These are phyloP conservation scores for Obba rivulosa DNA, from an alignment of 768 basidiomycete genomes.

Conservation along the genomic window DNA sequence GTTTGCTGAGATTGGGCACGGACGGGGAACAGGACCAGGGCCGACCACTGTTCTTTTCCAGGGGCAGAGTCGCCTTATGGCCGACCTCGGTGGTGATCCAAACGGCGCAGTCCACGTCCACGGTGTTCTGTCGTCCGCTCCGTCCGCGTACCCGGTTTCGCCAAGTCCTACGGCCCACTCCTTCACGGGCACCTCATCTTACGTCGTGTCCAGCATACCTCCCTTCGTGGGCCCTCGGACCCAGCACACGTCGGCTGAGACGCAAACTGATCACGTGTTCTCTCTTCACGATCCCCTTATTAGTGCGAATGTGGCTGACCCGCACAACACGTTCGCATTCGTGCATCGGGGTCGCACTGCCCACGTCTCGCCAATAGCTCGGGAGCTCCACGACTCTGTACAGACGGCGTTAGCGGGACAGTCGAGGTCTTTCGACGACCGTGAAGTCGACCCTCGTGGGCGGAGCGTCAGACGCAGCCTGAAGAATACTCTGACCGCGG, in stretches of 20 bases:
- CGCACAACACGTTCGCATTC: conserved; percentile 22
- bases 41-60: conserved; percentile 13
- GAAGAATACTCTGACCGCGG: conserved; percentile 62
- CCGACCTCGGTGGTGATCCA: conserved; percentile 2
- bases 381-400: conserved; percentile 39
- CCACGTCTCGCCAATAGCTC: conserved; percentile 25
- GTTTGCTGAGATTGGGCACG: conserved; percentile 74
- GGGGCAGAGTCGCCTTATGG: conserved; percentile 4
- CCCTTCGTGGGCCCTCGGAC: not conserved
- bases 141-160: conserved; percentile 2
- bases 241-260: too few relatives aligned
- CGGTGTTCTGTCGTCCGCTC: conserved; percentile 6
- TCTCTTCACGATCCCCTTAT: too few relatives aligned
- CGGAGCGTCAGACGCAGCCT: conserved; percentile 61
- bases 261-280: too few relatives aligned
- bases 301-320: too few relatives aligned
- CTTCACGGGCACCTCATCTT: not conserved
- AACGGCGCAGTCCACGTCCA: conserved; percentile 5
- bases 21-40: conserved; percentile 41
- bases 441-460: conserved; percentile 39
- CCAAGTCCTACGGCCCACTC: not conserved
- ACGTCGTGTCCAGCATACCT: not conserved
- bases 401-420: conserved; percentile 26
- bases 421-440: conserved; percentile 5
- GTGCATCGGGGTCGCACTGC: conserved; percentile 29